phyloP scores from a whole-genome alignment of 2,329 filamentous ascomycete genomes.

The Hymenoscyphus albidus region DNA sequence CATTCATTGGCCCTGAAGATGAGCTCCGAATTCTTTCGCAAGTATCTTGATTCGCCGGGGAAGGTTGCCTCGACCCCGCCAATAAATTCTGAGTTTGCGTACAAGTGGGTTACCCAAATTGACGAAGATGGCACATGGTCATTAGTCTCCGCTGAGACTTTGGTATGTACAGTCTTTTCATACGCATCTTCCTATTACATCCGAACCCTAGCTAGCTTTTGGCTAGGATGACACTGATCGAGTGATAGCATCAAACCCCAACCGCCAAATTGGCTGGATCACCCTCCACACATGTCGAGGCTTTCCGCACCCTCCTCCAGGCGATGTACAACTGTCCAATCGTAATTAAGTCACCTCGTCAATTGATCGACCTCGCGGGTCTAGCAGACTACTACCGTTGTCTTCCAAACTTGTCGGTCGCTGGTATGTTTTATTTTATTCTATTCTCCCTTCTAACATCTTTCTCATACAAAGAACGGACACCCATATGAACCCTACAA shows the following conservation, averaged over 20 bases:
- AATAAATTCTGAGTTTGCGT: not conserved
- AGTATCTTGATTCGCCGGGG: conserved; percentile 13
- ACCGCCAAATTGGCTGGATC: not conserved
- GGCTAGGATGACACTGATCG: not conserved
- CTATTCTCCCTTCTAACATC: too few species aligned
- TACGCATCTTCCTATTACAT: too few species aligned
- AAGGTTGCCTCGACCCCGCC: conserved; percentile 3
- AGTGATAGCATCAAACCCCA: not conserved
- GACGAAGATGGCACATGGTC: conserved; percentile 12
- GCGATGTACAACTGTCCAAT: not conserved
- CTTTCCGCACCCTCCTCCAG: not conserved
- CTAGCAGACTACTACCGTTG: not conserved
- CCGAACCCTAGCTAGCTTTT: too few species aligned
- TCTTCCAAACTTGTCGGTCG: not conserved
- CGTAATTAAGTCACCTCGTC: not conserved
- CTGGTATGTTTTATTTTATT: not conserved
- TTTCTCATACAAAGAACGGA: not conserved
- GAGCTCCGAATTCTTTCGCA: conserved; percentile 8
- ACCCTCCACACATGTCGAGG: not conserved
- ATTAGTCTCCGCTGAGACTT: not conserved
- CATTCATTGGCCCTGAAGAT: not conserved
- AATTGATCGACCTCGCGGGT: not conserved
- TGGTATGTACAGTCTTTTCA: not conserved
- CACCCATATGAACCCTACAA: not conserved
- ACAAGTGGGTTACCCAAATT: conserved; percentile 16